These are phyloP conservation scores for Taiwanofungus camphoratus DNA, from an alignment of 1,284 basidiomycete genomes.

Conservation along the genomic window DNA sequence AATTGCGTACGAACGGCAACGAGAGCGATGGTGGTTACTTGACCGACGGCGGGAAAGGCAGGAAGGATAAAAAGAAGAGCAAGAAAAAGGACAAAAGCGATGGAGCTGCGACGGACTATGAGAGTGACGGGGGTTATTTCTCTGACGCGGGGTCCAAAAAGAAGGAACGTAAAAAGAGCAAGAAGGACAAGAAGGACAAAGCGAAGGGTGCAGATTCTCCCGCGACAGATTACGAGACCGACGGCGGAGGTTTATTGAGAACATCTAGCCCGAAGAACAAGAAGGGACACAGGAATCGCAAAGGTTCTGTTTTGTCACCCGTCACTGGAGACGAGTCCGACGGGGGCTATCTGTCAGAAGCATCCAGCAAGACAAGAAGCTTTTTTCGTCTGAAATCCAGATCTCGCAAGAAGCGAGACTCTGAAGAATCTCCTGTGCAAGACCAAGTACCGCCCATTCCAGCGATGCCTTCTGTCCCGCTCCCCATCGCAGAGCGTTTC, in stretches of 20 bases:
- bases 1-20: slow-evolving; percentile 39
- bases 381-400: slow-evolving; percentile 32
- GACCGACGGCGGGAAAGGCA: slow-evolving; percentile 36
- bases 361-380: slow-evolving; percentile 24
- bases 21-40: slow-evolving; percentile 50
- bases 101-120: slow-evolving; percentile 22
- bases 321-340: slow-evolving; percentile 33
- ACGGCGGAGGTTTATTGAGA: slow-evolving; percentile 25
- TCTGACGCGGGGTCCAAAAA: slow-evolving; percentile 24
- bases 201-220: slow-evolving; percentile 28
- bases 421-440: slow-evolving; percentile 21
- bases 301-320: slow-evolving; percentile 17
- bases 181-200: slow-evolving; percentile 25
- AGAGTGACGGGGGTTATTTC: slow-evolving; percentile 30
- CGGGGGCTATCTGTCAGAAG: slow-evolving; percentile 35
- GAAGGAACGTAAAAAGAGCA: slow-evolving; percentile 25
- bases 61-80: slow-evolving; percentile 28
- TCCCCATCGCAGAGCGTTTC: slow-evolving; percentile 50
- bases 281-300: slow-evolving; percentile 16
- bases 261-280: slow-evolving; percentile 13
- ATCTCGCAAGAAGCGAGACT: slow-evolving; percentile 23
- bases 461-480: slow-evolving; percentile 27
- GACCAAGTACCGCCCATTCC: slow-evolving; percentile 35
- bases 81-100: slow-evolving; percentile 20
- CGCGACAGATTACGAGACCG: slow-evolving; percentile 32